Percentiles rank a stretch among this genome's conserved stretches.
phyloP scores from a whole-genome alignment of 2,329 filamentous ascomycete genomes.

The Meredithiella fracta region DNA sequence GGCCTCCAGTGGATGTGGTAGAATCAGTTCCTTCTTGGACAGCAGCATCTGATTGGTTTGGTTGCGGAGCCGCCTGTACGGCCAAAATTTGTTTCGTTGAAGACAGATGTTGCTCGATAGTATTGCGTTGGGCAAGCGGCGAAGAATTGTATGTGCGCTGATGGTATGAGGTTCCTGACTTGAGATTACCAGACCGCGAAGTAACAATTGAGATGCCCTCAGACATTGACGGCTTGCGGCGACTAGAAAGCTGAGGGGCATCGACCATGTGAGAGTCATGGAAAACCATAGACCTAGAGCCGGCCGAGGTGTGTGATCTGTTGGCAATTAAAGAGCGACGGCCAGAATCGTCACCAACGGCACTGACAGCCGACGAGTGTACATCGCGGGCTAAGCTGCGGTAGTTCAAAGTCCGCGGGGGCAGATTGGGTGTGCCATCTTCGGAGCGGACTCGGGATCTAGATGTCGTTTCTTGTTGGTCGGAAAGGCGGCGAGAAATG shows the following conservation, averaged over 20 bases:
- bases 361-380: slow-evolving; percentile 8
- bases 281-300: slow-evolving; percentile 31
- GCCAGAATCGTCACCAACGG: slow-evolving; percentile 20
- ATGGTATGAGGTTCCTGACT: slow-evolving; percentile 24
- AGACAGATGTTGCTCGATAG: slow-evolving; percentile 3
- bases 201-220: slow-evolving; percentile 26
- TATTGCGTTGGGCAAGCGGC: slow-evolving; percentile 34
- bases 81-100: slow-evolving; percentile 2
- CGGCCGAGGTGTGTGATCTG: slow-evolving; percentile 20
- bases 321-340: slow-evolving; percentile 1
- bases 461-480: slow-evolving; percentile 33
- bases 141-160: slow-evolving; percentile 40
- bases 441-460: slow-evolving; percentile 19
- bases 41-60: slow-evolving; percentile 21
- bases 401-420: slow-evolving; percentile 28
- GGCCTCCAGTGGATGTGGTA: slow-evolving; percentile 70
- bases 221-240: slow-evolving; percentile 30
- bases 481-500: slow-evolving; percentile 37
- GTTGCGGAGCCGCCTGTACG: slow-evolving; percentile 16
- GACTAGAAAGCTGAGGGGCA: slow-evolving; percentile 15
- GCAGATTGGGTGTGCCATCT: slow-evolving; percentile 27
- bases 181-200: slow-evolving; percentile 29
- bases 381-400: slow-evolving; percentile 27
- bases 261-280: slow-evolving; percentile 26
- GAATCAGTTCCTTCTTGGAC: slow-evolving; percentile 61